Evolutionary conservation across 441 rosid genomes (phyloP).

Genomic region (Corymbia calophylla): DNA sequence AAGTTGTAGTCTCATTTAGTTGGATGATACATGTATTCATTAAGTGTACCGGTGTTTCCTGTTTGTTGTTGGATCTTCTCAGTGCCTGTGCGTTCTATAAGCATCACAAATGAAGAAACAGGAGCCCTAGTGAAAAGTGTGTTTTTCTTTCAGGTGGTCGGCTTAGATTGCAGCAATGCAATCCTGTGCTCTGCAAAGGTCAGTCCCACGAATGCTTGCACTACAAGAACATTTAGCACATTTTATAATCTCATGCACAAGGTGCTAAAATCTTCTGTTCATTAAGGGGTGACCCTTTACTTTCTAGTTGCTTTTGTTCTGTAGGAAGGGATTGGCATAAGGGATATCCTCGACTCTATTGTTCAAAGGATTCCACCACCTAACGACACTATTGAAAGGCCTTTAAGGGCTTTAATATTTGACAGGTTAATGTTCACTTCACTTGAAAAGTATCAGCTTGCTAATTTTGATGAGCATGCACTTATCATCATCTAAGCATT

Average conservation of each 20-base stretch:
- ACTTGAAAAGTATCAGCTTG: background rate
- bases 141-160: conserved; percentile 55
- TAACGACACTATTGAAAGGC: conserved; percentile 43
- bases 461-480: background rate
- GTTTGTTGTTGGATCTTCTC: background rate
- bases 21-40: background rate
- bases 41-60: background rate
- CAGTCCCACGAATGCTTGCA: conserved; percentile 4
- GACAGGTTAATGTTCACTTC: conserved; percentile 53
- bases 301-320: background rate
- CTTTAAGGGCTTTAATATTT: conserved; percentile 82
- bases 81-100: background rate
- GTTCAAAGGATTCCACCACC: conserved; percentile 84
- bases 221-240: background rate
- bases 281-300: background rate
- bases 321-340: conserved; percentile 91
- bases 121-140: background rate
- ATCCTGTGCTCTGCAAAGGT: conserved; percentile 98
- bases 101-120: background rate
- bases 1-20: background rate
- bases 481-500: background rate
- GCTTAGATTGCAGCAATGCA: conserved; percentile 91
- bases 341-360: conserved; percentile 75
- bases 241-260: background rate
- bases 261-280: background rate